These are phyloP conservation scores for Parathielavia appendiculata DNA, from an alignment of 495 filamentous ascomycete species.

Conservation along the genomic window DNA sequence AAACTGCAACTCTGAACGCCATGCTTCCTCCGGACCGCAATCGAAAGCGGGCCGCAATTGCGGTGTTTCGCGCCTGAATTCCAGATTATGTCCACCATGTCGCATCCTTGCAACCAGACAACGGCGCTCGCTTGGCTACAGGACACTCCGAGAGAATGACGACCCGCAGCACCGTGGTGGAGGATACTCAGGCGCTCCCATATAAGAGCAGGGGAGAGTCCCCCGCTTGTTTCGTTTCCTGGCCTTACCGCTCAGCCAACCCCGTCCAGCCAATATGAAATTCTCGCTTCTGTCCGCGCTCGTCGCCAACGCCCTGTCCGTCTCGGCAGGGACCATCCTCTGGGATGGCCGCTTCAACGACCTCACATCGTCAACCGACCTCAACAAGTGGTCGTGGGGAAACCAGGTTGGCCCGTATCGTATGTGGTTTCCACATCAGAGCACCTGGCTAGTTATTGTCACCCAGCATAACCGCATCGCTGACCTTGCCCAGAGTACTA, in stretches of 20 bases:
- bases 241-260: neutral
- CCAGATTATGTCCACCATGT: slow-evolving; percentile 2
- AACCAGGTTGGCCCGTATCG: slow-evolving; percentile 61
- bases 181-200: neutral
- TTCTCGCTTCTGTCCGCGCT: slow-evolving; percentile 24
- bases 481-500: slow-evolving; percentile 49
- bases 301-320: slow-evolving; percentile 23
- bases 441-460: no score
- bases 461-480: no score
- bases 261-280: slow-evolving; percentile 24
- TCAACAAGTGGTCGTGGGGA: slow-evolving; percentile 60
- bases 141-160: neutral
- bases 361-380: slow-evolving; percentile 44
- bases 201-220: neutral
- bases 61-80: slow-evolving; percentile 12
- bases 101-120: neutral
- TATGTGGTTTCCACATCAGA: neutral
- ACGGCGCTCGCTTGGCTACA: neutral
- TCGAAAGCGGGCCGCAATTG: slow-evolving; percentile 24
- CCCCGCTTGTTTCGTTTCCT: neutral
- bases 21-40: slow-evolving; percentile 8
- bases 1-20: slow-evolving; percentile 26
- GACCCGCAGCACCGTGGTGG: slow-evolving; percentile 8
- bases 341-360: slow-evolving; percentile 63
- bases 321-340: slow-evolving; percentile 42